phyloP scores from a whole-genome alignment of 768 basidiomycete species.

The Xanthoconium stramineum region DNA sequence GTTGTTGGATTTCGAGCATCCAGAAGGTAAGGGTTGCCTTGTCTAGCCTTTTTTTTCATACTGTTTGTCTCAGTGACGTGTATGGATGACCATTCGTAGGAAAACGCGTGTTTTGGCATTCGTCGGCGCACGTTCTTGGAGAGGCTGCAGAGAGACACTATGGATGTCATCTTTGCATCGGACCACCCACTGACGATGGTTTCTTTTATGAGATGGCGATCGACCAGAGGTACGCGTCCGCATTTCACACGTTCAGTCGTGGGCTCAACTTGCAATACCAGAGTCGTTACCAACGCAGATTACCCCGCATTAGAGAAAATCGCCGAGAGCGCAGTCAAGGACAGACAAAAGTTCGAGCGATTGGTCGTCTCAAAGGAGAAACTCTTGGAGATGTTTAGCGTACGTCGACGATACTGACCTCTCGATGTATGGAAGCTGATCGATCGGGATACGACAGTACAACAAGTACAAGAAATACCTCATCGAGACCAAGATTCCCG shows the following conservation, averaged over 20 bases:
- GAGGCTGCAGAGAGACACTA: constrained; percentile 96
- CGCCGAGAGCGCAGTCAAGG: constrained; percentile 85
- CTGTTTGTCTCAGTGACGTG: too few relatives aligned
- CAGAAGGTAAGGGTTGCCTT: constrained; percentile 52
- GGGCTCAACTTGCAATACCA: constrained; percentile 22
- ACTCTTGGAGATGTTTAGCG: constrained; percentile 94
- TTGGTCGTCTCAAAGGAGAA: constrained; percentile 91
- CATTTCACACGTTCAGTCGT: neutral
- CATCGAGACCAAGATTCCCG: constrained; percentile 92
- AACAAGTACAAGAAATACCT: constrained; percentile 98
- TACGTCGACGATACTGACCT: constrained; percentile 39
- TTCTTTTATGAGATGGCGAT: constrained; percentile 99
- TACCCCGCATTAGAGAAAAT: constrained; percentile 89
- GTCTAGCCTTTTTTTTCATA: neutral
- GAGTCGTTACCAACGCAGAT: constrained; percentile 76
- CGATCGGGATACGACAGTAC: constrained; percentile 55
- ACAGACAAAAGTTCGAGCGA: constrained; percentile 96
- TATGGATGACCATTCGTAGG: constrained; percentile 39
- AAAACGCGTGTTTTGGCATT: constrained; percentile 99
- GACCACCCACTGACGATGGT: constrained; percentile 95
- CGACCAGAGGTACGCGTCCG: constrained; percentile 55
- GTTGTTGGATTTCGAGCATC: constrained; percentile 88
- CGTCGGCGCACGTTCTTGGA: constrained; percentile 96
- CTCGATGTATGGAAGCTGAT: neutral
- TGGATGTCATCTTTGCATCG: constrained; percentile 94